Conservation (phyloP, 176 grass and related monocot species). For the Oryza glumipatula region DNA sequence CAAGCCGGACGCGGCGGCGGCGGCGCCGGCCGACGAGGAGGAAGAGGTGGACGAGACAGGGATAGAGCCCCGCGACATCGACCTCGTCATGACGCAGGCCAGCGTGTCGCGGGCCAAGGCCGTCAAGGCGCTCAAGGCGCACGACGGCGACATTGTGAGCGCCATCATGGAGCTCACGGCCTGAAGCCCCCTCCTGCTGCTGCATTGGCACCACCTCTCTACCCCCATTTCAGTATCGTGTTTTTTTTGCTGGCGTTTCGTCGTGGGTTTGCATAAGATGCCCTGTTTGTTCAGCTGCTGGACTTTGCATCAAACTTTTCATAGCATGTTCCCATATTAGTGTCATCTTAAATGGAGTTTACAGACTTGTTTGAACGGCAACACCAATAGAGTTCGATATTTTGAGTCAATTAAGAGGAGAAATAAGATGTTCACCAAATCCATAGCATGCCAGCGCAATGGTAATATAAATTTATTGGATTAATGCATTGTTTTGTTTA, state of each 20-base stretch:
- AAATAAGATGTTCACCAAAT: neutral
- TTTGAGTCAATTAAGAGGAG: neutral
- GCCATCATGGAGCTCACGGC: conserved; percentile 93
- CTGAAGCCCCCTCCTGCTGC: neutral
- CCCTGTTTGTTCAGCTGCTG: neutral
- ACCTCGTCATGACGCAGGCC: conserved; percentile 95
- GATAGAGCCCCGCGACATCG: conserved; percentile 84
- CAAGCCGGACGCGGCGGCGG: conserved; percentile 51
- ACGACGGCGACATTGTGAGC: conserved; percentile 89
- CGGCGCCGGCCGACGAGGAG: conserved; percentile 65
- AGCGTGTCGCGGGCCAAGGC: conserved; percentile 76
- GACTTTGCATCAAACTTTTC: conserved; percentile 14
- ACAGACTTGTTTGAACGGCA: neutral
- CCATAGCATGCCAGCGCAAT: neutral
- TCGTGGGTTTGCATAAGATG: conserved; percentile 25
- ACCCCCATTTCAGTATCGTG: neutral
- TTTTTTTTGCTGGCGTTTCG: neutral
- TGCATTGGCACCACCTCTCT: neutral
- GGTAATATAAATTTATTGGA: conserved; percentile 11
- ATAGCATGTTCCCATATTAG: neutral
- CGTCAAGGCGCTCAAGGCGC: conserved; percentile 83
- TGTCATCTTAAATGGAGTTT: neutral
- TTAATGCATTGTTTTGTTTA: conserved; percentile 30
- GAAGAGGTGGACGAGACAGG: conserved; percentile 78
- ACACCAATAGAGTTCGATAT: neutral